Evolutionary conservation across 1,284 basidiomycete genomes (phyloP).

Genomic region (Leccinum variabile): DNA sequence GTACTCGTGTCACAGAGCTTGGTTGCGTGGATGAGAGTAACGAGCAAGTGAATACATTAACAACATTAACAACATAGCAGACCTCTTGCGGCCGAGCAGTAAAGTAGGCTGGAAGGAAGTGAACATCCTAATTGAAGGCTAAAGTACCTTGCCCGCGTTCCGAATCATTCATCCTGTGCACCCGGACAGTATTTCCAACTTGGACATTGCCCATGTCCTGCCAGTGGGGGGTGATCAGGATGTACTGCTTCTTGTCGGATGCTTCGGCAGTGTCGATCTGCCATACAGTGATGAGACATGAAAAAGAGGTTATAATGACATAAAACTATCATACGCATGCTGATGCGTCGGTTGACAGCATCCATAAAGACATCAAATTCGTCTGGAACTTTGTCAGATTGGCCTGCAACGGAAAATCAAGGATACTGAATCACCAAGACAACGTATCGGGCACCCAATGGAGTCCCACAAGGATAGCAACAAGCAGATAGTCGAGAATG

Average conservation of each 20-base stretch:
- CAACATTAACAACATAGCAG: constrained; percentile 5
- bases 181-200: constrained; percentile 61
- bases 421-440: constrained; percentile 67
- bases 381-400: constrained; percentile 42
- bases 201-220: constrained; percentile 73
- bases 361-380: constrained; percentile 98
- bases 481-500: constrained; percentile 94
- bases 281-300: constrained; percentile 8
- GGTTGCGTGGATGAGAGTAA: constrained; percentile 1
- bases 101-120: constrained; percentile 4
- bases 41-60: constrained; percentile 8
- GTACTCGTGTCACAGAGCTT: not conserved
- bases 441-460: constrained; percentile 90
- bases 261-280: constrained; percentile 85
- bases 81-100: not conserved
- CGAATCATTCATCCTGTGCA: constrained; percentile 80
- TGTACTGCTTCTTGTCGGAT: constrained; percentile 85
- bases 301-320: not conserved
- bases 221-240: constrained; percentile 81
- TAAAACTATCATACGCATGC: constrained; percentile 84
- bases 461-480: constrained; percentile 94
- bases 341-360: constrained; percentile 86
- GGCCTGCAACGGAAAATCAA: not conserved
- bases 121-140: constrained; percentile 36
- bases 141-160: constrained; percentile 64